Evolutionary conservation across 2,329 filamentous ascomycete genomes (phyloP), one percentile per base, ranked within the genome.

Genomic region (Claviceps arundinis): DNA sequence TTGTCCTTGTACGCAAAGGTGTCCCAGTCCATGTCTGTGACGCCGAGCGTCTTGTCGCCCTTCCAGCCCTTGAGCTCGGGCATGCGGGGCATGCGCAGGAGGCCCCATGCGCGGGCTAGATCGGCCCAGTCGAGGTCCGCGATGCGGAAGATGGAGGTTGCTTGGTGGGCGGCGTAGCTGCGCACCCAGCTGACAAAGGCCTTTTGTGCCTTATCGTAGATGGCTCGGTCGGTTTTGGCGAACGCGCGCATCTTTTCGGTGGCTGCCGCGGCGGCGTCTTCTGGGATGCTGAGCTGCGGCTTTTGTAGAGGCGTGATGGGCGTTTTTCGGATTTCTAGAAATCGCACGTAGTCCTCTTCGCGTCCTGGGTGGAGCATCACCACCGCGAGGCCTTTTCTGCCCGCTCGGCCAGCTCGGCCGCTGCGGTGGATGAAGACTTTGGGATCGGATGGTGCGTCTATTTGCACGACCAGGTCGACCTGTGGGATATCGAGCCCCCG

Each of bases 351-450:
- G 61, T 94, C 89, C 66, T 93, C 88, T 68, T 97, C 93, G 17
- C 82, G 76, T 1, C 89, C 89, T 0, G 87, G 85, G 7, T 87
- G 87, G 17, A 98, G 75, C 65, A 98, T 84, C 0, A 94, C 83
- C 1, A 97, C 80, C 14, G 89, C 89, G 19, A 96, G 70, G 0
- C 93, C 93, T 55, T 84, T 83, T 56, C 91, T 78, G 0, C 90
- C 90, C 64, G 95, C 95, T 22, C 93, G 79, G 0, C 93, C 93
- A 1, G 93, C 89, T 57, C 93, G 79, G 1, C 93, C 93, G 30
- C 93, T 86, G 5, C 93, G 84, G 67, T 98, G 93, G 55, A 98
- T 88, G 62, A 97, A 97, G 11, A 87, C 89, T 65, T 97, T 97
- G 0, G 90, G 88, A 60, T 96, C 90, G 42, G 85, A 88, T 1